phyloP scores from a whole-genome alignment of 2,329 filamentous ascomycete genomes.

The Rosellinia necatrix region DNA sequence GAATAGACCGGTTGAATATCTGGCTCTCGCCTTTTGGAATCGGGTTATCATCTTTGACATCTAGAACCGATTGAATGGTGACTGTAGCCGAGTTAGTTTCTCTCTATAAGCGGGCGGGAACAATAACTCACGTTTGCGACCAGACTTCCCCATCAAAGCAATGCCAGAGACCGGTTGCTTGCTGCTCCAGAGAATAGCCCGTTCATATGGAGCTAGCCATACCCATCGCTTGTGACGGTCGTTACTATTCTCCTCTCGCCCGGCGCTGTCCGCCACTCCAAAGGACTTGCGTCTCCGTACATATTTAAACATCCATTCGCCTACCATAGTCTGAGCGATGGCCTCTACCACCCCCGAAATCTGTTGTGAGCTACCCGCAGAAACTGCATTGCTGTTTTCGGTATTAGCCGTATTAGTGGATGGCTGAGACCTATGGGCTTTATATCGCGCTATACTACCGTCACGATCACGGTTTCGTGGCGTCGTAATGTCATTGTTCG shows the following conservation, averaged over 20 bases:
- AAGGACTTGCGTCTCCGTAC: constrained; percentile 89
- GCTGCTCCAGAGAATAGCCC: constrained; percentile 96
- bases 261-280: constrained; percentile 71
- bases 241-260: constrained; percentile 70
- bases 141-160: constrained; percentile 90
- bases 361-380: constrained; percentile 63
- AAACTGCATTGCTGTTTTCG: constrained; percentile 52
- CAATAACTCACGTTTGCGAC: constrained; percentile 80
- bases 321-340: constrained; percentile 97
- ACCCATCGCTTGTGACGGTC: constrained; percentile 96
- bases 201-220: constrained; percentile 95
- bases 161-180: constrained; percentile 90
- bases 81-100: constrained; percentile 58
- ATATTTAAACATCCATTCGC: constrained; percentile 96
- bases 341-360: constrained; percentile 88
- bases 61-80: constrained; percentile 91
- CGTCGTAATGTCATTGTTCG: constrained; percentile 71
- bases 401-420: constrained; percentile 63
- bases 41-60: constrained; percentile 93
- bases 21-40: constrained; percentile 70
- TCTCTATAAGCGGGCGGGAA: constrained; percentile 12
- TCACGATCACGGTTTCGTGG: constrained; percentile 56
- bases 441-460: constrained; percentile 48
- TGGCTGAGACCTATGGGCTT: constrained; percentile 58
- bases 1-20: constrained; percentile 88